These are phyloP conservation scores for Dioscorea dumetorum DNA, from an alignment of 106 monocot genomes.

Conservation along the genomic window DNA sequence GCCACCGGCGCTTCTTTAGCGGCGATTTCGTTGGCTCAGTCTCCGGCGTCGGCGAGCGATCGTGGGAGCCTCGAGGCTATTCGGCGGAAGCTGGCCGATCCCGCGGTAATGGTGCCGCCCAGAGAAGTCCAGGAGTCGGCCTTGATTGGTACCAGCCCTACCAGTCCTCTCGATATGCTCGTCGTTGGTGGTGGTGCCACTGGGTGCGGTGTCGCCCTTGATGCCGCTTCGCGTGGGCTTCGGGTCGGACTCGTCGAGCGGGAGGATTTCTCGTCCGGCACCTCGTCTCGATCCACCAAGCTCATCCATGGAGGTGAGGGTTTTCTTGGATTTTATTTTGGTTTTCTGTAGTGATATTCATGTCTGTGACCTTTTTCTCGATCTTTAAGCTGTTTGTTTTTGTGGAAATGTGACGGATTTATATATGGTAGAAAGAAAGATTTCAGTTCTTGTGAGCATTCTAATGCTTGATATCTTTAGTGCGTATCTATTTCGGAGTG, in stretches of 20 bases:
- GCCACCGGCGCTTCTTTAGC: conserved; percentile 17
- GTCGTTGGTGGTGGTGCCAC: conserved; percentile 95
- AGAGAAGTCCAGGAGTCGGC: conserved; percentile 65
- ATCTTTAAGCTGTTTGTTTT: neutral
- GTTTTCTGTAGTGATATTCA: neutral
- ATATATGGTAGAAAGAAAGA: neutral
- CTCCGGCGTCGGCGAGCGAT: conserved; percentile 33
- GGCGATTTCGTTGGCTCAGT: conserved; percentile 5
- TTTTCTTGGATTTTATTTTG: neutral
- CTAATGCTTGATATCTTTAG: too few relatives aligned
- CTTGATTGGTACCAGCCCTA: conserved; percentile 50
- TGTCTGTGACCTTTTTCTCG: neutral
- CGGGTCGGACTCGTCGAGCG: conserved; percentile 90
- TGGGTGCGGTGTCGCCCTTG: conserved; percentile 88
- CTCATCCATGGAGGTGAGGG: conserved; percentile 88
- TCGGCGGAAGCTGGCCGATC: conserved; percentile 51
- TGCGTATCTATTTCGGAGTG: too few relatives aligned
- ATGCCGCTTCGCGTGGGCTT: conserved; percentile 76
- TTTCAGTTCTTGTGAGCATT: neutral
- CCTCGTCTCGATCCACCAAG: conserved; percentile 92
- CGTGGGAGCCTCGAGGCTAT: conserved; percentile 10
- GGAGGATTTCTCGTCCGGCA: conserved; percentile 97
- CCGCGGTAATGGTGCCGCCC: conserved; percentile 45
- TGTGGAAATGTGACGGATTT: neutral
- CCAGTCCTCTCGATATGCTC: conserved; percentile 68